phyloP scores from a whole-genome alignment of 768 basidiomycete genomes.

The Lentinula boryana region DNA sequence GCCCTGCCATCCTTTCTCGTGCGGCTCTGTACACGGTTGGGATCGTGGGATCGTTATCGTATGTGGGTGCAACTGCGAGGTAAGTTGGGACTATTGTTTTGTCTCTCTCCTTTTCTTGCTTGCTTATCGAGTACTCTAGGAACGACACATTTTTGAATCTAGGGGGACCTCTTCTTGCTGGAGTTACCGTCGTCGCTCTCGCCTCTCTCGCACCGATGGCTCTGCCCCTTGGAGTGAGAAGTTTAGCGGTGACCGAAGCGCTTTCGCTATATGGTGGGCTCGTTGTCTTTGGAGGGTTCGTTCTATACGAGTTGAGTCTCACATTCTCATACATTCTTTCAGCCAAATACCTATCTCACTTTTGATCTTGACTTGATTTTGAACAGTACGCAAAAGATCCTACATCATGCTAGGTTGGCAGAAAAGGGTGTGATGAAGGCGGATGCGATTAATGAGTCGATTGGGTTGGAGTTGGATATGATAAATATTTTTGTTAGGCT shows the following conservation, averaged over 20 bases:
- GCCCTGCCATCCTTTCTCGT: constrained; percentile 77
- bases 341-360: neutral
- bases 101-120: neutral
- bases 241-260: constrained; percentile 68
- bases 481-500: constrained; percentile 87
- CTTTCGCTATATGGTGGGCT: constrained; percentile 85
- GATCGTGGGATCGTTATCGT: constrained; percentile 80
- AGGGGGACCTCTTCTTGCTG: constrained; percentile 84
- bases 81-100: constrained; percentile 19
- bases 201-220: constrained; percentile 86
- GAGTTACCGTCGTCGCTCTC: constrained; percentile 82
- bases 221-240: constrained; percentile 76
- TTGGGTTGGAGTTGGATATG: constrained; percentile 79
- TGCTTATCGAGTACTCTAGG: constrained; percentile 18
- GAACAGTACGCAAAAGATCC: constrained; percentile 75
- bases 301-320: constrained; percentile 70
- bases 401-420: constrained; percentile 69
- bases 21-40: constrained; percentile 87
- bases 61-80: constrained; percentile 85
- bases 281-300: constrained; percentile 82
- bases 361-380: constrained; percentile 3
- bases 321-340: no score
- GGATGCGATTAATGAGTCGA: constrained; percentile 76
- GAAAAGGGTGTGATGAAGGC: constrained; percentile 59
- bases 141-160: constrained; percentile 83